phyloP scores from a whole-genome alignment of 345 rosid genomes.

The Acer yangbiense region DNA sequence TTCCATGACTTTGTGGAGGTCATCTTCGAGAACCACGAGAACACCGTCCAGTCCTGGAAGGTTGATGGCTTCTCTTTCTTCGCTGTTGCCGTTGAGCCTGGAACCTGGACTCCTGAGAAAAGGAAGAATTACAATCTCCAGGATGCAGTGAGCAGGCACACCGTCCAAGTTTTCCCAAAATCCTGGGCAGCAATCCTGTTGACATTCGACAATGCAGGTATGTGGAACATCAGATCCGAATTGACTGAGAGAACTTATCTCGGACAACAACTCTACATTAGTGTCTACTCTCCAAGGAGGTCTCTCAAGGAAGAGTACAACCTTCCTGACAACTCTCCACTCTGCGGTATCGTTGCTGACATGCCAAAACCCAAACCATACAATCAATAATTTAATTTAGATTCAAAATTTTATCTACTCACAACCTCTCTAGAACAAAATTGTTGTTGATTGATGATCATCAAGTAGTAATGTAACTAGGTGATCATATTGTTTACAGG shows the following conservation, averaged over 20 bases:
- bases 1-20: conserved; percentile 73
- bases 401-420: not conserved
- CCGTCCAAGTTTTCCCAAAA: conserved; percentile 80
- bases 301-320: conserved; percentile 88
- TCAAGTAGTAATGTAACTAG: no score
- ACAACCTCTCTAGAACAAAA: not conserved
- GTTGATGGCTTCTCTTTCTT: conserved; percentile 82
- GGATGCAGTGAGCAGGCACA: conserved; percentile 86
- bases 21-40: conserved; percentile 78
- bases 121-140: conserved; percentile 76
- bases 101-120: conserved; percentile 78
- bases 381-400: conserved; percentile 11
- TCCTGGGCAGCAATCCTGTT: conserved; percentile 84
- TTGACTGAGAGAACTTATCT: conserved; percentile 62
- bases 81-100: conserved; percentile 70
- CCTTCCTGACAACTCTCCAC: conserved; percentile 55
- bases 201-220: conserved; percentile 90
- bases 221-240: conserved; percentile 93
- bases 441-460: not conserved
- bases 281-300: conserved; percentile 63
- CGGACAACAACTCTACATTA: conserved; percentile 73
- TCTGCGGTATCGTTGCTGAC: conserved; percentile 61
- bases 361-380: conserved; percentile 71
- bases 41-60: conserved; percentile 63
- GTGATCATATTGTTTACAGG: not conserved